These are phyloP conservation scores for Acacia pycnantha DNA, from an alignment of 331 rosid genomes.

Conservation along the genomic window DNA sequence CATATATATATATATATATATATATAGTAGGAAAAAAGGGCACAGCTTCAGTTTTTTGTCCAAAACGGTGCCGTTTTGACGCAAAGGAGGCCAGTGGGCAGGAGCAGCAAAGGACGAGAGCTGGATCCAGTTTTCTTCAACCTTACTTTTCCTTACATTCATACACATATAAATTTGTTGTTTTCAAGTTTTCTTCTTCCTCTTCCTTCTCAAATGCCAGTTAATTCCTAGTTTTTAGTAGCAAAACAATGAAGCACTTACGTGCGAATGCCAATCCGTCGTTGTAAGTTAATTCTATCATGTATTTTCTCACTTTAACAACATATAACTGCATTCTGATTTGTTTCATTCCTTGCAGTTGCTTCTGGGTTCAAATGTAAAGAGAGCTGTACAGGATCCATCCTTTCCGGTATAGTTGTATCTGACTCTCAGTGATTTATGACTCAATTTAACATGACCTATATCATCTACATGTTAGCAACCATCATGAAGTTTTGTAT, in stretches of 20 bases:
- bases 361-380: slow-evolving; percentile 60
- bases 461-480: neutral
- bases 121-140: too few relatives aligned
- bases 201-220: neutral
- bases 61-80: too few relatives aligned
- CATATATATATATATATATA: too few relatives aligned
- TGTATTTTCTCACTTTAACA: neutral
- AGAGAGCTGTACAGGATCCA: slow-evolving; percentile 66
- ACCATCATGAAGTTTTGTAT: too few relatives aligned
- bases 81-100: too few relatives aligned
- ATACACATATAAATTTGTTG: neutral
- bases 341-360: slow-evolving; percentile 32
- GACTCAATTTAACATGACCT: neutral
- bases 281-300: neutral
- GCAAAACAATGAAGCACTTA: neutral
- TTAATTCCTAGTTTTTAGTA: neutral
- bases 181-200: neutral
- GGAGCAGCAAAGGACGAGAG: too few relatives aligned
- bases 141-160: too few relatives aligned
- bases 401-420: slow-evolving; percentile 60
- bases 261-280: neutral
- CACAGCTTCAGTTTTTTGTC: too few relatives aligned
- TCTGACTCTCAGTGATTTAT: neutral
- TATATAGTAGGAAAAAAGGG: too few relatives aligned
- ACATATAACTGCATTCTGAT: slow-evolving; percentile 6